phyloP scores from a whole-genome alignment of 2,329 filamentous ascomycete species.

The Sporothrix euskadiensis region DNA sequence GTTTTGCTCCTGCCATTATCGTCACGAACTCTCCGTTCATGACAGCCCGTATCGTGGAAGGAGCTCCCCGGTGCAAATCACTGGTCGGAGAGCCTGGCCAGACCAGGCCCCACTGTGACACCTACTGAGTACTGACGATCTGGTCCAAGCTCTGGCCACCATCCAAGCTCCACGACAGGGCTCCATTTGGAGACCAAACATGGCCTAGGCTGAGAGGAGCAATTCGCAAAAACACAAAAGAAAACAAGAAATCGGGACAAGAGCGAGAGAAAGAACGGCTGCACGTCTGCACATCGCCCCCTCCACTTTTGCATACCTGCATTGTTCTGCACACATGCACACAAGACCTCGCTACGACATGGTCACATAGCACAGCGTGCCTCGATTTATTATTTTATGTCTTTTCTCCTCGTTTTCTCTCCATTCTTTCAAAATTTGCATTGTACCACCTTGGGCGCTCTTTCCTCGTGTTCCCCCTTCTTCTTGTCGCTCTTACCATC shows the following conservation, averaged over 20 bases:
- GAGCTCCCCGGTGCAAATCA: constrained; percentile 1
- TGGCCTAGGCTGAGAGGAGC: constrained; percentile 8
- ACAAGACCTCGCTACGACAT: constrained; percentile 8
- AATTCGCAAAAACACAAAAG: constrained; percentile 11
- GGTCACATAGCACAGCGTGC: constrained; percentile 17
- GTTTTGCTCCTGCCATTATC: background rate
- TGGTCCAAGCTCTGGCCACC: constrained; percentile 10
- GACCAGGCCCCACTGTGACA: background rate
- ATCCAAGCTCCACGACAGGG: background rate
- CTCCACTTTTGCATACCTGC: background rate
- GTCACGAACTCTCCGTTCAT: background rate
- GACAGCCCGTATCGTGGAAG: background rate
- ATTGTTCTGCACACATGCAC: constrained; percentile 6
- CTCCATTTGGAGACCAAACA: background rate
- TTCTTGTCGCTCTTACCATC: background rate
- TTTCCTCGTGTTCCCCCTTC: background rate
- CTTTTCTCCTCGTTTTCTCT: background rate
- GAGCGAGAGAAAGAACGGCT: constrained; percentile 19
- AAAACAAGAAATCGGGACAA: constrained; percentile 8
- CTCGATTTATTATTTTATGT: background rate
- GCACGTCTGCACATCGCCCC: constrained; percentile 4
- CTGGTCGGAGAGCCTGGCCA: background rate
- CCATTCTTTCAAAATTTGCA: background rate
- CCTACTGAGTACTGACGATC: background rate
- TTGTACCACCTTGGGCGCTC: background rate